Evolutionary conservation across 1,284 basidiomycete species (phyloP).

Genomic region (Austroboletus novae-zelandiae): DNA sequence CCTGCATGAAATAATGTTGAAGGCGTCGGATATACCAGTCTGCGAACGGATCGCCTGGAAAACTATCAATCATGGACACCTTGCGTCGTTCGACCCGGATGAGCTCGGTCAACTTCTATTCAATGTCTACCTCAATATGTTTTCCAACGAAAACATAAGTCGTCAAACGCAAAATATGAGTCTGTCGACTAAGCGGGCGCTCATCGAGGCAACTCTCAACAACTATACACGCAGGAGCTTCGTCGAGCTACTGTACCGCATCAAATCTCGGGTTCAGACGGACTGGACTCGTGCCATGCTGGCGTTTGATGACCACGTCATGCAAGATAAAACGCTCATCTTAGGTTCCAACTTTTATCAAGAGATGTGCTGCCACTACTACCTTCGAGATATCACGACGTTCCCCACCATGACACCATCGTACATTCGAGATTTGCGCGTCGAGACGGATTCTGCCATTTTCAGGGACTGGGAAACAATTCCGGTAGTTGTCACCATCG

Average conservation of each 20-base stretch:
- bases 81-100: conserved; percentile 24
- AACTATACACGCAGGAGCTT: conserved; percentile 49
- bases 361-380: conserved; percentile 42
- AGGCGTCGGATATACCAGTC: conserved; percentile 29
- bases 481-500: conserved; percentile 22
- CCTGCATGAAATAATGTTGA: conserved; percentile 38
- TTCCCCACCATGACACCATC: conserved; percentile 19
- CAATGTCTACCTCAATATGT: conserved; percentile 47
- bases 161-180: conserved; percentile 10
- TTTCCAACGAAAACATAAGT: conserved; percentile 27
- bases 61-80: conserved; percentile 16
- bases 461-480: conserved; percentile 23
- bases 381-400: conserved; percentile 31
- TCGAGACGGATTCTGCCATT: conserved; percentile 4
- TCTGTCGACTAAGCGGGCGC: not conserved
- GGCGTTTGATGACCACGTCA: conserved; percentile 28
- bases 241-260: conserved; percentile 39
- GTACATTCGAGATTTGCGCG: conserved; percentile 11
- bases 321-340: conserved; percentile 31
- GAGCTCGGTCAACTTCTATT: conserved; percentile 45
- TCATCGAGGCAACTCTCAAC: conserved; percentile 6
- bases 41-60: conserved; percentile 48
- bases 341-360: conserved; percentile 38
- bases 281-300: conserved; percentile 37
- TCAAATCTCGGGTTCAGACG: conserved; percentile 33